These are phyloP conservation scores for Rhizophagus prolifer DNA, from an alignment of 192 early-diverging fungal species.

Conservation along the genomic window DNA sequence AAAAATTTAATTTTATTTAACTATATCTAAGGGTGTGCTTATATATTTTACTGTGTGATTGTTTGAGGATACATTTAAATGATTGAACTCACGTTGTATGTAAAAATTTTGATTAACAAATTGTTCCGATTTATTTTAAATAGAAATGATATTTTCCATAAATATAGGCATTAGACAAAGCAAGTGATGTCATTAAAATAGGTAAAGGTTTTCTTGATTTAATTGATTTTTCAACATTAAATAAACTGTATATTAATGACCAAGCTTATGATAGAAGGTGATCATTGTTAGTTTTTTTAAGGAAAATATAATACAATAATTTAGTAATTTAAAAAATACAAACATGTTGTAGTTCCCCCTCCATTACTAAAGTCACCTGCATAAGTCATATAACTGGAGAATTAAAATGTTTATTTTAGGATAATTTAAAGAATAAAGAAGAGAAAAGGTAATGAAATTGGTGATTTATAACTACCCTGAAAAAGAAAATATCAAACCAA, in stretches of 20 bases:
- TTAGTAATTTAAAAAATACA: background rate
- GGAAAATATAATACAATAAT: background rate
- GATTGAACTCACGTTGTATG: no score
- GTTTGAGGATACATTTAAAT: no score
- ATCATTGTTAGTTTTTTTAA: background rate
- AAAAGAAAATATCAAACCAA: conserved; percentile 9
- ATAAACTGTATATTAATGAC: conserved; percentile 1
- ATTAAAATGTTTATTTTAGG: background rate
- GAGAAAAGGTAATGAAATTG: background rate
- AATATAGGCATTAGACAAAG: background rate
- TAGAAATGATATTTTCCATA: conserved; percentile 10
- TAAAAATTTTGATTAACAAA: no score
- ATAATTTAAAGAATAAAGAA: background rate
- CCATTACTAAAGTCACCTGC: conserved; percentile 1
- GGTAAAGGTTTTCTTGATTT: conserved; percentile 12
- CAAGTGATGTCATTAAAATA: background rate
- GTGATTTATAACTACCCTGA: background rate
- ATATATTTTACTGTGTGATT: no score
- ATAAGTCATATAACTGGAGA: conserved; percentile 2
- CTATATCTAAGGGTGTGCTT: no score
- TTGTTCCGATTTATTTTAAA: background rate
- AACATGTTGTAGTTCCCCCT: conserved; percentile 4
- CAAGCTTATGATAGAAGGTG: background rate
- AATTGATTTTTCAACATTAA: background rate
- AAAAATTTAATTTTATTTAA: no score